phyloP scores from a whole-genome alignment of 2,329 filamentous ascomycete species.

The Diaporthe sp. region DNA sequence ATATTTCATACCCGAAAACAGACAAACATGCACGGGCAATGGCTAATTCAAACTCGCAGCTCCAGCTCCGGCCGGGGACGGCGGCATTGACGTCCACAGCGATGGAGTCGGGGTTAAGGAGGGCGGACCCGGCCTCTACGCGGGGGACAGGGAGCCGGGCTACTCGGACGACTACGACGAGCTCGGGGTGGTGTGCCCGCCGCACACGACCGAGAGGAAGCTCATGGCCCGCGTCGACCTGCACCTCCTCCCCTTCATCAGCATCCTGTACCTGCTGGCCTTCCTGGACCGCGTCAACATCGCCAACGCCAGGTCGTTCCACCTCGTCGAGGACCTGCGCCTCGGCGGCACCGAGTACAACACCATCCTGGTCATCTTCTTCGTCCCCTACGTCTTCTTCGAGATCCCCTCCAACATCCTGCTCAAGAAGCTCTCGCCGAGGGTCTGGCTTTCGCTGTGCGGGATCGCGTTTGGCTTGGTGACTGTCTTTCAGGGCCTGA shows the following conservation, averaged over 20 bases:
- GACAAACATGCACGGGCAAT: neutral
- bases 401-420: slow-evolving; percentile 81
- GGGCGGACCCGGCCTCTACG: slow-evolving; percentile 13
- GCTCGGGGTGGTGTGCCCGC: slow-evolving; percentile 53
- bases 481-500: slow-evolving; percentile 80
- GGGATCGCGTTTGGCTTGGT: slow-evolving; percentile 87
- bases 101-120: slow-evolving; percentile 14
- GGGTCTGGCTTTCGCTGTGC: slow-evolving; percentile 80
- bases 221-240: slow-evolving; percentile 78
- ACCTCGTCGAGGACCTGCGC: slow-evolving; percentile 70
- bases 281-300: slow-evolving; percentile 83
- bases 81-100: neutral
- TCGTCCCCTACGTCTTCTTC: slow-evolving; percentile 78
- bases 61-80: neutral
- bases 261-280: slow-evolving; percentile 76
- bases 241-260: slow-evolving; percentile 77
- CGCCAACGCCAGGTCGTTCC: slow-evolving; percentile 78
- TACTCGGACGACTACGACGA: slow-evolving; percentile 43
- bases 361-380: slow-evolving; percentile 82
- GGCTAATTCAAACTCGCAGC: neutral
- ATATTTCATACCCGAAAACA: neutral
- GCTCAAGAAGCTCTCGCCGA: slow-evolving; percentile 73
- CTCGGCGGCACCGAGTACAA: slow-evolving; percentile 74
- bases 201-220: slow-evolving; percentile 70
- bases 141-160: slow-evolving; percentile 28